Conservation (phyloP, 768 basidiomycete species). For the Leccinum longicurvipes region DNA sequence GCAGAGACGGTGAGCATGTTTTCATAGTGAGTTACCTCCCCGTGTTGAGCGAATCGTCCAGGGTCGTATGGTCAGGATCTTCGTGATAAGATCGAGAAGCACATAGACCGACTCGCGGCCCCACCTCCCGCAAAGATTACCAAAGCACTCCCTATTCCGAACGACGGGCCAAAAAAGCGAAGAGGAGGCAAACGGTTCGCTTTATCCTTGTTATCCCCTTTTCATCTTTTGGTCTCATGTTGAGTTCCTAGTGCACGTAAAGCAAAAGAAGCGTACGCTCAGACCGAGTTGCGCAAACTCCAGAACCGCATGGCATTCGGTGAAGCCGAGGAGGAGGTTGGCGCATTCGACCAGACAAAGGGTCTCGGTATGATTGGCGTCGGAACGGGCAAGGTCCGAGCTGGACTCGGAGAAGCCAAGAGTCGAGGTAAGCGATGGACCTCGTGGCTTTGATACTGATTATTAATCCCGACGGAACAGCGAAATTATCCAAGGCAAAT, state of each 20-base stretch:
- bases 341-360: constrained; percentile 96
- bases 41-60: constrained; percentile 23
- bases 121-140: constrained; percentile 92
- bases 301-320: constrained; percentile 98
- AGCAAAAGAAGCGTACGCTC: constrained; percentile 97
- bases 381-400: constrained; percentile 84
- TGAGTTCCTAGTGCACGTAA: constrained; percentile 71
- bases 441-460: neutral
- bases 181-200: constrained; percentile 89
- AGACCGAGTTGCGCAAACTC: constrained; percentile 93
- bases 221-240: neutral
- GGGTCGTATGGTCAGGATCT: constrained; percentile 79
- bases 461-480: constrained; percentile 39
- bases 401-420: constrained; percentile 82
- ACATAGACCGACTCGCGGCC: constrained; percentile 86
- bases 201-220: neutral
- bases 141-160: constrained; percentile 91
- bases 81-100: constrained; percentile 87
- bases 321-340: constrained; percentile 92
- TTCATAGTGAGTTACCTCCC: neutral
- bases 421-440: constrained; percentile 67
- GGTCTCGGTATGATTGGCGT: constrained; percentile 96
- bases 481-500: constrained; percentile 94
- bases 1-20: constrained; percentile 65
- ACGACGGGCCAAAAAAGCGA: constrained; percentile 93